These are phyloP conservation scores for Cryptosporidium viatorum DNA, from an alignment of 169 alveolate species.

Conservation along the genomic window DNA sequence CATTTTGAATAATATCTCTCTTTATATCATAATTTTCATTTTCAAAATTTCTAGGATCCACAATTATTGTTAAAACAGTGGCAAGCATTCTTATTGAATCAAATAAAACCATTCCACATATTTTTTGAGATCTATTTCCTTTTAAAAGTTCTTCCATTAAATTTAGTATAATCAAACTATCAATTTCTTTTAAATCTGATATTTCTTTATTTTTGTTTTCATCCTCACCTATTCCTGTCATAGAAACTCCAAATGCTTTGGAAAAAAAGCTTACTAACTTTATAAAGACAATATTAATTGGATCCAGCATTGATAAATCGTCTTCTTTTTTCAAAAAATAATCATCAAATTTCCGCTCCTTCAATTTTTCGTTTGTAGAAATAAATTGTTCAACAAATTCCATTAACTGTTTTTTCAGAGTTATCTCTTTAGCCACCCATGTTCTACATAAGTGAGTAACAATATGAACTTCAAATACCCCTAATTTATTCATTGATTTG, in stretches of 20 bases:
- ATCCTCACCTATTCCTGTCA: background rate
- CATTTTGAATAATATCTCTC: constrained; percentile 26
- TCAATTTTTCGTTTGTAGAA: background rate
- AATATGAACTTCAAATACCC: constrained; percentile 21
- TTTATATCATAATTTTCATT: constrained; percentile 39
- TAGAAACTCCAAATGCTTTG: constrained; percentile 35
- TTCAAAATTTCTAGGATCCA: constrained; percentile 4
- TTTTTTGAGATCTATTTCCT: background rate
- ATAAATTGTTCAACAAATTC: background rate
- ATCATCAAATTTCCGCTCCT: background rate
- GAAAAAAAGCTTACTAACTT: constrained; percentile 19
- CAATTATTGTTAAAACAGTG: constrained; percentile 18
- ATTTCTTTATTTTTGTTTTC: background rate
- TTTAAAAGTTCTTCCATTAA: constrained; percentile 22
- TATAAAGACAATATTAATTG: constrained; percentile 20
- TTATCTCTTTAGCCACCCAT: constrained; percentile 22
- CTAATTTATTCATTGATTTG: constrained; percentile 1
- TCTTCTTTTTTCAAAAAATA: background rate
- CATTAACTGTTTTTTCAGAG: constrained; percentile 34
- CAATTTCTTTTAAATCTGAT: background rate
- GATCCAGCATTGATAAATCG: constrained; percentile 1
- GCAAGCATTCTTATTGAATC: constrained; percentile 51
- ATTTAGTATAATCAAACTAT: constrained; percentile 8
- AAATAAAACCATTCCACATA: constrained; percentile 2
- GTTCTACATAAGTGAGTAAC: constrained; percentile 21